These are phyloP conservation scores for Penicillium sp. DNA, from an alignment of 2,329 filamentous ascomycete genomes.

Conservation along the genomic window DNA sequence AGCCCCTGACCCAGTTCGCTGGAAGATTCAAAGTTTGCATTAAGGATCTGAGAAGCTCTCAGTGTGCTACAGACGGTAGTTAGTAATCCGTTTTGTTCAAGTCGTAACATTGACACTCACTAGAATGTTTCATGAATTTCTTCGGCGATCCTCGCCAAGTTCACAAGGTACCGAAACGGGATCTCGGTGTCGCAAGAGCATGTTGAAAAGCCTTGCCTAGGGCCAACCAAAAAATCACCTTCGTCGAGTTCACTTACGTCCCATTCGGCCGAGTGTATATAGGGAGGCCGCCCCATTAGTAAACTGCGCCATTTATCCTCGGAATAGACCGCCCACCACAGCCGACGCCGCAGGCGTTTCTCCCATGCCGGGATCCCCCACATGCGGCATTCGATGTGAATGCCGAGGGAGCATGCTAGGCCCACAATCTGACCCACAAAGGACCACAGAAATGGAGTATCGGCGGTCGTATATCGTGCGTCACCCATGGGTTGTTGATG, in stretches of 20 bases:
- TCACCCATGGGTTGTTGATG: slow-evolving; percentile 25
- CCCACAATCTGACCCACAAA: slow-evolving; percentile 38
- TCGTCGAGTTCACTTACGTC: slow-evolving; percentile 32
- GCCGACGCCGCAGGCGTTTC: slow-evolving; percentile 36
- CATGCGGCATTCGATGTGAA: slow-evolving; percentile 38
- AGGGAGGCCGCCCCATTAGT: slow-evolving; percentile 37
- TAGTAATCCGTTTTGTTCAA: not conserved
- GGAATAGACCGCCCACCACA: slow-evolving; percentile 44
- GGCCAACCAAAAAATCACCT: slow-evolving; percentile 28
- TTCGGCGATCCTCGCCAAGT: slow-evolving; percentile 30
- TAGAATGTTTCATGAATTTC: slow-evolving; percentile 34
- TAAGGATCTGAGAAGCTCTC: slow-evolving; percentile 30
- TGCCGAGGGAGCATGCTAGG: slow-evolving; percentile 33
- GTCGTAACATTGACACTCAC: slow-evolving; percentile 15
- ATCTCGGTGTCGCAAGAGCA: slow-evolving; percentile 22
- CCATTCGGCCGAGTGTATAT: slow-evolving; percentile 37
- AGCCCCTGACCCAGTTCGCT: slow-evolving; percentile 28
- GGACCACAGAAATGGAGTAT: slow-evolving; percentile 38
- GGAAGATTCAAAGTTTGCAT: slow-evolving; percentile 30
- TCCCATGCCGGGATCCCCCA: slow-evolving; percentile 41
- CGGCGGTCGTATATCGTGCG: slow-evolving; percentile 25
- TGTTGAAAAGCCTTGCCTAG: slow-evolving; percentile 16
- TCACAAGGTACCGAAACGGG: slow-evolving; percentile 29
- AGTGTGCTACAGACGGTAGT: slow-evolving; percentile 24
- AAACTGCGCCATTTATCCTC: slow-evolving; percentile 42